Percentiles rank a stretch among this genome's conserved stretches.
Conservation (phyloP, 2,329 filamentous ascomycete genomes). For the Cladobotryum protrusum region DNA sequence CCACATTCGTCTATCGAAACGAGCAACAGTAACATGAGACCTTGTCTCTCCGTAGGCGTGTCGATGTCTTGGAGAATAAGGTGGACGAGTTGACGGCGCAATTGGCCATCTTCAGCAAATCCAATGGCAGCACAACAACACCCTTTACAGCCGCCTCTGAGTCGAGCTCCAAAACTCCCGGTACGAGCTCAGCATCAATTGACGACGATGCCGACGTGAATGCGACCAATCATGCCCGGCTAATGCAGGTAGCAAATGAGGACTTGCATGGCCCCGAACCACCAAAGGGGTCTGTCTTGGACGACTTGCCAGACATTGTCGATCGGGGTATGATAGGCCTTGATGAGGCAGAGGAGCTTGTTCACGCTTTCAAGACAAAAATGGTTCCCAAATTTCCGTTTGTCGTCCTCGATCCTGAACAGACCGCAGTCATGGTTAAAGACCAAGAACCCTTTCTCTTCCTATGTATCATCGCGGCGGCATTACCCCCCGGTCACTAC, state of each 20-base stretch:
- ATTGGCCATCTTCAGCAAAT: background rate
- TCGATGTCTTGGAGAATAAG: constrained; percentile 6
- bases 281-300: constrained; percentile 1
- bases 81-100: constrained; percentile 5
- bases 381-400: constrained; percentile 9
- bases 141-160: background rate
- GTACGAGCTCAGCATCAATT: background rate
- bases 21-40: too few relatives aligned
- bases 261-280: constrained; percentile 1
- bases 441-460: constrained; percentile 10
- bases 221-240: background rate
- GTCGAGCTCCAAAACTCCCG: background rate
- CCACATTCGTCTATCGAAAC: too few relatives aligned
- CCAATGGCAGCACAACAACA: background rate
- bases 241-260: background rate
- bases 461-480: constrained; percentile 7
- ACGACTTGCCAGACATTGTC: constrained; percentile 9
- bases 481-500: constrained; percentile 2
- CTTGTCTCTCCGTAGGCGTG: background rate
- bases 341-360: constrained; percentile 1
- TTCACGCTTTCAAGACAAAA: constrained; percentile 5
- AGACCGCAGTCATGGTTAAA: background rate
- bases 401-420: constrained; percentile 4
- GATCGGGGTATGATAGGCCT: constrained; percentile 6
- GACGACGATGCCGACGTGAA: background rate